Evolutionary conservation across 2,329 filamentous ascomycete species (phyloP).

Genomic region (Shiraia sp.): DNA sequence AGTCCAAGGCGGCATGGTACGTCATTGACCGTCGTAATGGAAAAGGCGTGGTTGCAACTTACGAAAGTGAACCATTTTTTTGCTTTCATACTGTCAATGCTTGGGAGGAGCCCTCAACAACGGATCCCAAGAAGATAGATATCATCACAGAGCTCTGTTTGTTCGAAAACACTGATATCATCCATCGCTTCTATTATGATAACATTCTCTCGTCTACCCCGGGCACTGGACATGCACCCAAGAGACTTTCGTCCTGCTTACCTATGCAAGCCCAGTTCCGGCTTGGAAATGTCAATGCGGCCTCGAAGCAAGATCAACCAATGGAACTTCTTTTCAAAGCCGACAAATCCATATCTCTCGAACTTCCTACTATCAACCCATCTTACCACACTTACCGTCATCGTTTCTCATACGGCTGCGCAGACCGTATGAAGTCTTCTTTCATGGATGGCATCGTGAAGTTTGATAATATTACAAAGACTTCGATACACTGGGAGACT

Average conservation of each 20-base stretch:
- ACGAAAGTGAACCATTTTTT: slow-evolving; percentile 70
- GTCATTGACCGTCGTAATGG: slow-evolving; percentile 69
- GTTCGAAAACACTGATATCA: slow-evolving; percentile 67
- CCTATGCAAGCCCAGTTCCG: slow-evolving; percentile 37
- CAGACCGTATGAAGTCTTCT: slow-evolving; percentile 61
- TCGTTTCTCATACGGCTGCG: slow-evolving; percentile 64
- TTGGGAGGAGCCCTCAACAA: slow-evolving; percentile 62
- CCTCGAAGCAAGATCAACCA: slow-evolving; percentile 1
- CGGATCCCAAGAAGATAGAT: slow-evolving; percentile 47
- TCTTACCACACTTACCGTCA: slow-evolving; percentile 55
- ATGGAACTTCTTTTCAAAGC: slow-evolving; percentile 16
- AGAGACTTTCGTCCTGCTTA: slow-evolving; percentile 29
- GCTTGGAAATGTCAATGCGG: slow-evolving; percentile 42
- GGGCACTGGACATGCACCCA: slow-evolving; percentile 17
- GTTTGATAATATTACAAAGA: slow-evolving; percentile 62
- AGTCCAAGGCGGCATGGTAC: slow-evolving; percentile 67
- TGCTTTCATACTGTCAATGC: slow-evolving; percentile 81
- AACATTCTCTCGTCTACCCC: slow-evolving; percentile 30
- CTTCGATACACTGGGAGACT: slow-evolving; percentile 60
- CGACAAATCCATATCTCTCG: slow-evolving; percentile 53
- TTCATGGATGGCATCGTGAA: slow-evolving; percentile 68
- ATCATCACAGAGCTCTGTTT: slow-evolving; percentile 68
- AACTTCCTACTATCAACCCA: slow-evolving; percentile 70
- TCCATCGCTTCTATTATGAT: slow-evolving; percentile 69
- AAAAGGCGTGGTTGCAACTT: slow-evolving; percentile 69